Percentiles rank a stretch among this genome's conserved stretches.
These are phyloP conservation scores for Wickerhamiella alocasiicola DNA, from an alignment of 805 yeast species.

Conservation along the genomic window DNA sequence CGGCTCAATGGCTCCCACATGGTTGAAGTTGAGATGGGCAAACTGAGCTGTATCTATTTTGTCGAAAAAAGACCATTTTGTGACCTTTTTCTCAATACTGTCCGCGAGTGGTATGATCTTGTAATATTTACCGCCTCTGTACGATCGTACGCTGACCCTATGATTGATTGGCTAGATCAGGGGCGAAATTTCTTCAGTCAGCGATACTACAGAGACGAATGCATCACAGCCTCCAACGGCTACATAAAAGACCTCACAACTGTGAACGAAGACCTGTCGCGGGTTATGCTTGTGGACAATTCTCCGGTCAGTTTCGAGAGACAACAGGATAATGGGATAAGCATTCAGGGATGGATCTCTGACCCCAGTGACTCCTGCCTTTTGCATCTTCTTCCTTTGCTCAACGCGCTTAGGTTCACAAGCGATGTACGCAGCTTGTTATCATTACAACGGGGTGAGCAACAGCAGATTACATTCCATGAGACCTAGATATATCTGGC, in stretches of 20 bases:
- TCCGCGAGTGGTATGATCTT: constrained; percentile 74
- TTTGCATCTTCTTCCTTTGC: constrained; percentile 66
- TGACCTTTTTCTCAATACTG: constrained; percentile 67
- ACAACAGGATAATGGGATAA: constrained; percentile 79
- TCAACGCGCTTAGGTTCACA: constrained; percentile 61
- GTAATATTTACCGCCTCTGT: constrained; percentile 93
- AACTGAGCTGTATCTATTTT: constrained; percentile 68
- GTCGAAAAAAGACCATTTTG: constrained; percentile 89
- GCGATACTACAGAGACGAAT: constrained; percentile 67
- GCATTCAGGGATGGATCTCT: constrained; percentile 95
- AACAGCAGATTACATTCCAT: too few relatives aligned
- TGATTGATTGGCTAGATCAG: constrained; percentile 78
- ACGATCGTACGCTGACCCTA: constrained; percentile 92
- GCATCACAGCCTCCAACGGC: constrained; percentile 58
- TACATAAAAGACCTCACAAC: constrained; percentile 63
- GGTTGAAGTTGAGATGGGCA: constrained; percentile 66
- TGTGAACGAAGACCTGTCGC: constrained; percentile 45
- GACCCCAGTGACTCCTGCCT: constrained; percentile 87
- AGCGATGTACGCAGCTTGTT: constrained; percentile 74
- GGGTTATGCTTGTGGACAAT: constrained; percentile 74
- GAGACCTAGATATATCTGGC: too few relatives aligned
- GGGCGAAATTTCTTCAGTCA: constrained; percentile 35
- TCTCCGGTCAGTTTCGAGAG: constrained; percentile 80
- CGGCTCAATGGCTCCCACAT: constrained; percentile 40
- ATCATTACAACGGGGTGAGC: constrained; percentile 61